Evolutionary conservation across 768 basidiomycete genomes (phyloP).

Genomic region (Lyophyllum semitale): DNA sequence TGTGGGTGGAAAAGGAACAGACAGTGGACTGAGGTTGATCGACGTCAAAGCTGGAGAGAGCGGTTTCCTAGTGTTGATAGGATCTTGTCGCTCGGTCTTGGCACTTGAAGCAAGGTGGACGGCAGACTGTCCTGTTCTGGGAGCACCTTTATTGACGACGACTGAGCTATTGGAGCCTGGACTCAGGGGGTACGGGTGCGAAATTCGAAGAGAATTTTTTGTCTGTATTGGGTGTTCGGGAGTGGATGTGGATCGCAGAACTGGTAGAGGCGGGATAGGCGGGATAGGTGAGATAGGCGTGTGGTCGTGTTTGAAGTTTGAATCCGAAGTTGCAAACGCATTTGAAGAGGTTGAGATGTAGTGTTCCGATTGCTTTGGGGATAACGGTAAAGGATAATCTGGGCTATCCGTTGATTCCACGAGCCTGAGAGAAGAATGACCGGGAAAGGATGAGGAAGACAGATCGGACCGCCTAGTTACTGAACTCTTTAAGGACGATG

Average conservation of each 20-base stretch:
- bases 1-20: slow-evolving; percentile 1
- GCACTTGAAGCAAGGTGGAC: neutral
- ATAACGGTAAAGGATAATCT: slow-evolving; percentile 21
- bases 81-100: slow-evolving; percentile 3
- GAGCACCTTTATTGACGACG: slow-evolving; percentile 5
- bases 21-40: slow-evolving; percentile 9
- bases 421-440: slow-evolving; percentile 24
- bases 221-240: neutral
- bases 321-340: neutral
- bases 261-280: slow-evolving; percentile 1
- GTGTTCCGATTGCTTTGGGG: slow-evolving; percentile 7
- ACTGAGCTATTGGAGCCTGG: slow-evolving; percentile 2
- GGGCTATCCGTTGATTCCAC: slow-evolving; percentile 16
- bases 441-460: slow-evolving; percentile 11
- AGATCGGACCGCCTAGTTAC: slow-evolving; percentile 19
- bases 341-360: neutral
- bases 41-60: slow-evolving; percentile 10
- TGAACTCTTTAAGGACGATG: slow-evolving; percentile 26
- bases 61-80: neutral
- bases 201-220: slow-evolving; percentile 20
- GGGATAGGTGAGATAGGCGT: neutral
- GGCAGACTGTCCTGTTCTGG: neutral
- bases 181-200: slow-evolving; percentile 30
- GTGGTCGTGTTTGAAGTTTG: slow-evolving; percentile 3
- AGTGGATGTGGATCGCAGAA: neutral